Evolutionary conservation across 495 filamentous ascomycete species (phyloP), one percentile per base, ranked within the genome.

Genomic region (Corynascus novoguineensis): DNA sequence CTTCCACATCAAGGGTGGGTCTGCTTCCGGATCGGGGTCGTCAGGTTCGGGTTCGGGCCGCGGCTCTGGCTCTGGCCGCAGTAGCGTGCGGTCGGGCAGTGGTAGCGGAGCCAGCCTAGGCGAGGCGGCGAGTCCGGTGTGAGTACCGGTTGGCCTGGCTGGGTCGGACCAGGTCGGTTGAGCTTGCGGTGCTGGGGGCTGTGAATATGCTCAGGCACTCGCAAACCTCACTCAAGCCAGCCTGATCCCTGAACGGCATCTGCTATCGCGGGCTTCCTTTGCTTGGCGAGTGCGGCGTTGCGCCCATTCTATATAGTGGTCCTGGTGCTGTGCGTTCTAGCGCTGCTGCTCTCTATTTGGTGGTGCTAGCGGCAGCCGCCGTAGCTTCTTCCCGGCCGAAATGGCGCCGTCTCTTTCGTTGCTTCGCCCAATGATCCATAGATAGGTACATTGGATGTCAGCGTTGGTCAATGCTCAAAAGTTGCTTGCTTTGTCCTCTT

Each of bases 61-160:
- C 3, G 62, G 62, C 15, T 52, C 60, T 17, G 66, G 60, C 9
- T 70, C 68, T 10, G 69, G 64, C 12, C 64, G 68, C 52, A 72
- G 68, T 55, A 71, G 69, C 48, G 65, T 70, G 47, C 66, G 69
- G 31, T 71, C 69, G 12, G 69, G 66, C n/a, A 69, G 64, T 19
- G 68, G 68, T 9, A 71, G 70, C 37, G 64, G 66, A 11, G 66
- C 61, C 17, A 71, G 68, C 35, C 29, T 62, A 14, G 53, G 48
- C 41, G 68, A 68, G 52, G 65, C 60, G 7, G 51, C 59, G 7
- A 73, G 70, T 46, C 68, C 70, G 6, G 55, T 59, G 12, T 67
- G 61, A 65, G 34, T 45, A 14, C 24, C n/a, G 54, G n/a, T n/a
- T 27, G 4, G 25, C 27, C 19, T 12, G 38, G 51, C 10, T 14